Base-by-base conservation (phyloP, 495 filamentous ascomycete species). In the Xylaria castorea region DNA sequence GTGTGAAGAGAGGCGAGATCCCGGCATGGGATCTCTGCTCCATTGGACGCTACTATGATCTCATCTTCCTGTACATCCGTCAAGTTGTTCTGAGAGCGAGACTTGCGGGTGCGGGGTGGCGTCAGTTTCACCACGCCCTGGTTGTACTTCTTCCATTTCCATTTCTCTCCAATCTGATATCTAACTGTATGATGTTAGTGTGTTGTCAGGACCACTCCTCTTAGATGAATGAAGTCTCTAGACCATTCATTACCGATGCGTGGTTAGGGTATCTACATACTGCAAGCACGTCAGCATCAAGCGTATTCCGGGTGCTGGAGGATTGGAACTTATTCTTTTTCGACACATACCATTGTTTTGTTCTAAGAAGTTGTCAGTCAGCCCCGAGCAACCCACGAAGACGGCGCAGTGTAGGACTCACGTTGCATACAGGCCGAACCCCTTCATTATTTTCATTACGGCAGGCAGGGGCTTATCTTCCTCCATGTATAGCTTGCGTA, bases 311-410 rank as follows among this genome's bases (percentile, higher is more conserved):
- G 6, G 20, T n/a, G 11, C 22, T 22, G 30, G 40, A 46, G 8
- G 7, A 25, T 0, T 22, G 30, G 18, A 38, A 18, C 30, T 51
- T 5, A 14, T n/a, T 51, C 2, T 20, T 51, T 51, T 9, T 51
- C 20, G 7, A 70, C 40, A 70, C 67, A 36, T 60, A 70, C 67
- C 67, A 70, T 70, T 70, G 67, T 40, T 70, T 70, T 7, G 6
- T 3, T 6, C 67, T 70, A 5, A 2, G 2, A 1, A 7, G 14
- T 14, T 50, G 20, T 20, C 6, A 25, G 67, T 70, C 18, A 70
- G 55, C 50, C 27, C 16, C 5, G 18, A 32, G 50, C 7, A 44
- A n/a, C 40, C 9, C 11, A 62, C 18, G 16, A 48, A 34, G 14
- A n/a, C 34, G 36, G 22, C 44, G 20, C 27, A 25, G 34, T 57